These are phyloP conservation scores for Saccharomycopsis hybrid DNA, from an alignment of 1,139 yeast genomes.

Conservation along the genomic window DNA sequence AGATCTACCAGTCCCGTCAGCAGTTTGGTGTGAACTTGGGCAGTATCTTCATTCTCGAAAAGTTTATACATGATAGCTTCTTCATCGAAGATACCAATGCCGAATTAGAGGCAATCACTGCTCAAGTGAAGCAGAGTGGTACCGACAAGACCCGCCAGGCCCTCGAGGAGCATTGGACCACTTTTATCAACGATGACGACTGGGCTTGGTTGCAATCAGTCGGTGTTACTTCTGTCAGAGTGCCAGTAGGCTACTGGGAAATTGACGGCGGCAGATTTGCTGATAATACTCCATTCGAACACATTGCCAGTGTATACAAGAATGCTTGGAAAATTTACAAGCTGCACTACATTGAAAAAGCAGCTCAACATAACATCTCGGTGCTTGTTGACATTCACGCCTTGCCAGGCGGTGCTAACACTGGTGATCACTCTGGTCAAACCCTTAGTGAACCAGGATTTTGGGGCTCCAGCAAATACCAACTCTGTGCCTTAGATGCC, in stretches of 20 bases:
- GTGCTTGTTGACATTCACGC: constrained; percentile 84
- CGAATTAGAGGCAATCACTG: constrained; percentile 71
- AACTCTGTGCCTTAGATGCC: constrained; percentile 42
- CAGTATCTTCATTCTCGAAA: constrained; percentile 73
- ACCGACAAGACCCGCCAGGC: constrained; percentile 45
- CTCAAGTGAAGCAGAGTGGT: constrained; percentile 44
- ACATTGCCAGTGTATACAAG: constrained; percentile 48
- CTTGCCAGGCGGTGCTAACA: constrained; percentile 88
- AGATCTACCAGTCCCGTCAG: constrained; percentile 57
- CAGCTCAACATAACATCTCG: constrained; percentile 53
- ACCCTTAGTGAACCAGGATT: constrained; percentile 50
- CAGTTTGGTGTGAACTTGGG: constrained; percentile 89
- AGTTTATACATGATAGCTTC: constrained; percentile 57
- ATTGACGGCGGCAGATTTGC: constrained; percentile 58
- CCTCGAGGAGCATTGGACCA: constrained; percentile 65
- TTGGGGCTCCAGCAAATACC: constrained; percentile 47
- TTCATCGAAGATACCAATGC: constrained; percentile 48
- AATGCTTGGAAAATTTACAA: constrained; percentile 61
- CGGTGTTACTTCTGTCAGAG: constrained; percentile 69
- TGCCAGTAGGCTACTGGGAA: constrained; percentile 92
- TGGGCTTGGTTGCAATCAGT: constrained; percentile 68
- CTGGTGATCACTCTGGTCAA: constrained; percentile 78
- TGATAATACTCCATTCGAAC: constrained; percentile 54
- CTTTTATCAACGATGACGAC: constrained; percentile 61
- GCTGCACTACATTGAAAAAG: constrained; percentile 45